Evolutionary conservation across 2,329 filamentous ascomycete genomes (phyloP).

Genomic region (Berkeleyomyces rouxiae): DNA sequence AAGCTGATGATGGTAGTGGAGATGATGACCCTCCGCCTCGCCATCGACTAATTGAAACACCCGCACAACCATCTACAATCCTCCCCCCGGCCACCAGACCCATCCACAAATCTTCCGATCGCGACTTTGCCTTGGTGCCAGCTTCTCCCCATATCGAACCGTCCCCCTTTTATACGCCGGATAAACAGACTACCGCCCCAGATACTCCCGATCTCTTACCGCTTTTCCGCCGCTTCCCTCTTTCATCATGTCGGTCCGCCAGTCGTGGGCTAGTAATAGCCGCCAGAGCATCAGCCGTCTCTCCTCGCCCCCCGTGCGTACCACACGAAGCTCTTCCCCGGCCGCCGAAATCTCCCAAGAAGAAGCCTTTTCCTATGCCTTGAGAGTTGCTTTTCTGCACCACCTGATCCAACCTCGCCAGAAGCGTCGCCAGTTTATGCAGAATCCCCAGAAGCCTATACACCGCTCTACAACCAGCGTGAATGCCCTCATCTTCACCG

Average conservation of each 20-base stretch:
- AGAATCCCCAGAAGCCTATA: slow-evolving; percentile 35
- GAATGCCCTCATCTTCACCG: slow-evolving; percentile 17
- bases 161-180: background rate
- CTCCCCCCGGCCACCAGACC: background rate
- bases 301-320: slow-evolving; percentile 15
- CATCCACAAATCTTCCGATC: background rate
- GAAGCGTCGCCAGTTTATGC: slow-evolving; percentile 75
- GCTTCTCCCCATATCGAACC: background rate
- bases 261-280: slow-evolving; percentile 9
- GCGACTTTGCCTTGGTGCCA: background rate
- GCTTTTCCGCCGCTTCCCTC: background rate
- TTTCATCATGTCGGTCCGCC: slow-evolving; percentile 13
- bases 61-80: background rate
- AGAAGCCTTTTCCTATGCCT: slow-evolving; percentile 80
- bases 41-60: background rate
- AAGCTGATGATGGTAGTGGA: background rate
- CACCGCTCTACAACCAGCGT: slow-evolving; percentile 53
- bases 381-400: slow-evolving; percentile 79
- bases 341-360: slow-evolving; percentile 42
- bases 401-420: slow-evolving; percentile 84
- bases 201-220: background rate
- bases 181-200: background rate
- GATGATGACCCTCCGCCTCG: background rate
- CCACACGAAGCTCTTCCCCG: slow-evolving; percentile 12
- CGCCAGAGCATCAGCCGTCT: slow-evolving; percentile 14